These are phyloP conservation scores for Rhododendron kiyosumense DNA, from an alignment of 148 eudicot genomes.

Conservation along the genomic window DNA sequence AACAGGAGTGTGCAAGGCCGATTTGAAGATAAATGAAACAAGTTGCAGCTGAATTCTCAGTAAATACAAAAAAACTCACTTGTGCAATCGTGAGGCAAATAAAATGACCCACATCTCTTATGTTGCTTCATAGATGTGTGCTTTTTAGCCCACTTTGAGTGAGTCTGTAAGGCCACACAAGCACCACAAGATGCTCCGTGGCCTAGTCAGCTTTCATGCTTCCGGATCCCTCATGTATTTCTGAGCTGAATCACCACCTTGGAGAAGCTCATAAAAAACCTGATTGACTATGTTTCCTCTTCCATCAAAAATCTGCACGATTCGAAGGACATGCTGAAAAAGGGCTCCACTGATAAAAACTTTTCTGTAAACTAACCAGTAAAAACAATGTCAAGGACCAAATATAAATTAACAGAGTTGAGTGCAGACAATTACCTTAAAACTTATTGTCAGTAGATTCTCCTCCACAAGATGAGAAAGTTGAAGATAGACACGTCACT, in stretches of 20 bases:
- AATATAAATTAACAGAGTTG: background rate
- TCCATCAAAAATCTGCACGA: slow-evolving; percentile 36
- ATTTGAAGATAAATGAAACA: background rate
- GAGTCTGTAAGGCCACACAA: slow-evolving; percentile 34
- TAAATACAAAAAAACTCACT: slow-evolving; percentile 43
- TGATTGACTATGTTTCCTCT: slow-evolving; percentile 35
- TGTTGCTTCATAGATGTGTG: slow-evolving; percentile 73
- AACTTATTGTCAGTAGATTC: slow-evolving; percentile 35
- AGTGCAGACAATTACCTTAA: slow-evolving; percentile 23
- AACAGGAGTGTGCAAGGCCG: background rate
- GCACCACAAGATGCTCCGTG: slow-evolving; percentile 23
- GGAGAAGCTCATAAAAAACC: slow-evolving; percentile 65
- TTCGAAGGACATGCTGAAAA: slow-evolving; percentile 3
- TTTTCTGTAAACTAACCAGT: background rate
- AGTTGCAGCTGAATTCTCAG: background rate
- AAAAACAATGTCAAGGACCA: background rate
- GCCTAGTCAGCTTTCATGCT: slow-evolving; percentile 12
- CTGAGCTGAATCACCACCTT: slow-evolving; percentile 73
- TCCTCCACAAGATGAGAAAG: slow-evolving; percentile 52
- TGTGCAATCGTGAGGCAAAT: slow-evolving; percentile 35
- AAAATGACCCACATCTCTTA: slow-evolving; percentile 39
- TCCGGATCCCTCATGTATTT: slow-evolving; percentile 39
- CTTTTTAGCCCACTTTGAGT: slow-evolving; percentile 71
- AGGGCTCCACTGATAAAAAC: background rate
- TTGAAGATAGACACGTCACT: too few relatives aligned